Evolutionary conservation across 2,329 filamentous ascomycete species (phyloP).

Genomic region (Simplicillium aogashimaense): DNA sequence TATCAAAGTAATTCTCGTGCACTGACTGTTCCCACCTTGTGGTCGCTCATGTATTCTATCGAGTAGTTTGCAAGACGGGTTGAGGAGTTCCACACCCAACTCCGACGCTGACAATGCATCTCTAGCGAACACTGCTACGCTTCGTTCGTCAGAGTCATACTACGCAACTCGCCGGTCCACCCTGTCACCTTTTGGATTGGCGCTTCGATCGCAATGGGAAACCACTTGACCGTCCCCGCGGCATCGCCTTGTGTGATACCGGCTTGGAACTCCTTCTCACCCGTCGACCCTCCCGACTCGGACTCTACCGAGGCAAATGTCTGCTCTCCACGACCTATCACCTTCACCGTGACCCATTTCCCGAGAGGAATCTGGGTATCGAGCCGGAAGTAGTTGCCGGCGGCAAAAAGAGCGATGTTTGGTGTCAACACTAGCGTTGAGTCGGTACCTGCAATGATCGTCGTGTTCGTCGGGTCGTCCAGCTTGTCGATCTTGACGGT

Average conservation of each 20-base stretch:
- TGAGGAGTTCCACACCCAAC: too few species aligned
- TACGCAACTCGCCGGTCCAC: slow-evolving; percentile 20
- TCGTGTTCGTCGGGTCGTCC: slow-evolving; percentile 20
- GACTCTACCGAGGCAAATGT: slow-evolving; percentile 17
- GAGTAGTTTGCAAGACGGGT: too few species aligned
- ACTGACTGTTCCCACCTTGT: too few species aligned
- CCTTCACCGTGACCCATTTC: slow-evolving; percentile 17
- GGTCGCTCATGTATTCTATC: too few species aligned
- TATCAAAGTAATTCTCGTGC: too few species aligned
- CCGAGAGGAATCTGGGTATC: slow-evolving; percentile 20
- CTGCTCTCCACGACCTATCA: slow-evolving; percentile 19
- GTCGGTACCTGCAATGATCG: slow-evolving; percentile 29
- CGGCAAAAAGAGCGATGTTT: slow-evolving; percentile 22
- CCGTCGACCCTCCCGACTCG: slow-evolving; percentile 2
- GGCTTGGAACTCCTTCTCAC: slow-evolving; percentile 25
- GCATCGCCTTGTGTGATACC: too few species aligned
- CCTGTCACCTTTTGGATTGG: slow-evolving; percentile 24
- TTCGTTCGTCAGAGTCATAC: slow-evolving; percentile 15
- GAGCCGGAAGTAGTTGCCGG: slow-evolving; percentile 23
- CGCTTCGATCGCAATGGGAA: slow-evolving; percentile 33
- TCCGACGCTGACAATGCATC: too few species aligned
- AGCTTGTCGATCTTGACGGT: slow-evolving; percentile 22
- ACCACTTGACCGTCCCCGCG: slow-evolving; percentile 24
- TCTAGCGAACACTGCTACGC: not conserved
- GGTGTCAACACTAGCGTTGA: slow-evolving; percentile 30